These are phyloP conservation scores for Erysimum pusillum DNA, from an alignment of 441 rosid genomes.

Conservation along the genomic window DNA sequence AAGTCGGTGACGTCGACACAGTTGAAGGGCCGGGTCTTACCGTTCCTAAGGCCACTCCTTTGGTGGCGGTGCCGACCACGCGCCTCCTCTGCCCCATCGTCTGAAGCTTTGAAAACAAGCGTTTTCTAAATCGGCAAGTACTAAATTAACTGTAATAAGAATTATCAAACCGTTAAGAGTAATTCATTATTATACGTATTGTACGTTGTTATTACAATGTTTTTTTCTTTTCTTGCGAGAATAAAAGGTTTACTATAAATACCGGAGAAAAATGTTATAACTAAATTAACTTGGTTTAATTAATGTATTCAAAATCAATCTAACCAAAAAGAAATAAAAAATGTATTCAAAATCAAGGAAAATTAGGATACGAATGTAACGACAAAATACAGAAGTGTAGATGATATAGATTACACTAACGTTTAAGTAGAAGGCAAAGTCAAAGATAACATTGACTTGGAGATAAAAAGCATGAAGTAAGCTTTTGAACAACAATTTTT, in stretches of 20 bases:
- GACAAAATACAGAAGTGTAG: background rate
- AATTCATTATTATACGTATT: no score
- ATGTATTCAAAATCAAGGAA: no score
- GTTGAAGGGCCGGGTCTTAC: slow-evolving; percentile 58
- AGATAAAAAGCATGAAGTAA: slow-evolving; percentile 25
- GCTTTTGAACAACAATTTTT: slow-evolving; percentile 29
- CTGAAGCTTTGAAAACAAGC: background rate
- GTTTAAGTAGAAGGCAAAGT: background rate
- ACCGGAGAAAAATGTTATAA: no score
- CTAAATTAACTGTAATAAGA: background rate
- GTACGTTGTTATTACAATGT: background rate
- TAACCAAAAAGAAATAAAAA: no score
- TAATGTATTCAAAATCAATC: background rate
- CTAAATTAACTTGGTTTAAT: background rate
- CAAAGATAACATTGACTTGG: slow-evolving; percentile 16
- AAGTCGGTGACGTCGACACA: slow-evolving; percentile 58
- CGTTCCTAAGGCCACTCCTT: slow-evolving; percentile 54
- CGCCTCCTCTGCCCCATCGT: slow-evolving; percentile 49
- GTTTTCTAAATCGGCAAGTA: background rate
- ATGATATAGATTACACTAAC: background rate
- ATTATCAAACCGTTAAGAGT: background rate
- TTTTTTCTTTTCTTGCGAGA: background rate
- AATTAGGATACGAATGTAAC: background rate
- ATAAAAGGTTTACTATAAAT: no score
- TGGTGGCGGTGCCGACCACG: slow-evolving; percentile 53